A percentile compares a stretch with the other conserved stretches of the same genome.
These are phyloP conservation scores for Colletotrichum gloeosporioides DNA, from an alignment of 2,329 filamentous ascomycete genomes.

Conservation along the genomic window DNA sequence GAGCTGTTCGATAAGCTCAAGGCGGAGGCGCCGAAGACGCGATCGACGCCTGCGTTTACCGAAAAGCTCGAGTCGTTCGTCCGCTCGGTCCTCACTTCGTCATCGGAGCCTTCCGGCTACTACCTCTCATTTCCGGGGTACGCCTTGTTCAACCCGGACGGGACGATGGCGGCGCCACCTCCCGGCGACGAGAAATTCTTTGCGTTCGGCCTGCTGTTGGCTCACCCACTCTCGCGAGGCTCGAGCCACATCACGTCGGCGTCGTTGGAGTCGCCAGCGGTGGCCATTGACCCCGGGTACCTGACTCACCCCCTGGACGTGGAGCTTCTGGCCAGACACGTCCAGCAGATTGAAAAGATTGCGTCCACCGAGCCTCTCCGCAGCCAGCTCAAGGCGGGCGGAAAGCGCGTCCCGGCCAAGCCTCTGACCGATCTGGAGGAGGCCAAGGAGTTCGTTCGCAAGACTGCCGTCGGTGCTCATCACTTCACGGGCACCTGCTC, in stretches of 20 bases:
- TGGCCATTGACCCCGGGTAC: conserved; percentile 56
- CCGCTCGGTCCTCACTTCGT: conserved; percentile 12
- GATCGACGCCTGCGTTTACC: conserved; percentile 7
- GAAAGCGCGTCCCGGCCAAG: conserved; percentile 23
- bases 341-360: conserved; percentile 44
- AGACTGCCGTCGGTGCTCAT: conserved; percentile 41
- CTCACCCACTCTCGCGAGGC: conserved; percentile 67
- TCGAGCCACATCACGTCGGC: conserved; percentile 59
- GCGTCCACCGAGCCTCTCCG: conserved; percentile 44
- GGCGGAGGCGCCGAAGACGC: not conserved
- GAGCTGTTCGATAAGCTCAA: conserved; percentile 6
- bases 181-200: conserved; percentile 47
- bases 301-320: conserved; percentile 62
- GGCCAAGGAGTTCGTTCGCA: conserved; percentile 39
- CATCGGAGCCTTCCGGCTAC: conserved; percentile 20
- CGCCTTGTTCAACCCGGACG: conserved; percentile 18
- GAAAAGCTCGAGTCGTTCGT: conserved; percentile 15
- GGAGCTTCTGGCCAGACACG: conserved; percentile 52
- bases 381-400: conserved; percentile 44
- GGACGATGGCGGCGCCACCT: conserved; percentile 17
- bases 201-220: conserved; percentile 61
- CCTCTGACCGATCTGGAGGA: conserved; percentile 36
- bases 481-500: conserved; percentile 55
- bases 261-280: conserved; percentile 28
- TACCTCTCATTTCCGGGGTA: conserved; percentile 22